Percentiles rank a stretch among this genome's conserved stretches.
Conservation (phyloP, 768 basidiomycete genomes). For the Pulveroboletus ravenelii region DNA sequence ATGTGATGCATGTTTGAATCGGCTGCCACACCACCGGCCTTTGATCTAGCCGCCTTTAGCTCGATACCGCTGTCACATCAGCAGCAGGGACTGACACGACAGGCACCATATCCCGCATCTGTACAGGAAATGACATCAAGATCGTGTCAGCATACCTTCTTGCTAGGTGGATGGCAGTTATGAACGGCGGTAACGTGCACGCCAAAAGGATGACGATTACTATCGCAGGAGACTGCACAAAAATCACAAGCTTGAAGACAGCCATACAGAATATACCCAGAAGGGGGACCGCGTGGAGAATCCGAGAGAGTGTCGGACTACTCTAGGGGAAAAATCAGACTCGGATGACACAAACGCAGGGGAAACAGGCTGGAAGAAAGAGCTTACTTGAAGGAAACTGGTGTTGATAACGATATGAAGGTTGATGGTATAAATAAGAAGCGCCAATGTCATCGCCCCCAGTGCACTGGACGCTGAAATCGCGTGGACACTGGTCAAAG, state of each 20-base stretch:
- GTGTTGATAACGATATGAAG: slow-evolving; percentile 20
- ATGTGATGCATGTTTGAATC: background rate
- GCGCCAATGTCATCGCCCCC: slow-evolving; percentile 6
- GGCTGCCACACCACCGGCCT: background rate
- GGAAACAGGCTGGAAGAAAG: background rate
- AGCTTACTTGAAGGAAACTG: slow-evolving; percentile 17
- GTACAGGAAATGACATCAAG: slow-evolving; percentile 5
- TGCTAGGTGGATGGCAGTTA: slow-evolving; percentile 5
- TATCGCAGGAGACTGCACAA: slow-evolving; percentile 20
- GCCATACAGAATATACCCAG: slow-evolving; percentile 24
- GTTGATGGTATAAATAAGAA: slow-evolving; percentile 29
- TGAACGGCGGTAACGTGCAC: slow-evolving; percentile 20
- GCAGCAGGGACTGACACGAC: background rate
- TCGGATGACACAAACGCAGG: background rate
- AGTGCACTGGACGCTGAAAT: slow-evolving; percentile 15
- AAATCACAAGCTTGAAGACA: slow-evolving; percentile 11
- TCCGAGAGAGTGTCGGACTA: slow-evolving; percentile 4
- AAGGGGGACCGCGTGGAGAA: slow-evolving; percentile 24
- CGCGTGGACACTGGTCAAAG: too few species aligned
- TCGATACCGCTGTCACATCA: background rate
- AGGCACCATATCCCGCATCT: background rate
- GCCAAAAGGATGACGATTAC: slow-evolving; percentile 16
- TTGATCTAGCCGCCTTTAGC: too few species aligned
- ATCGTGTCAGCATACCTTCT: slow-evolving; percentile 5
- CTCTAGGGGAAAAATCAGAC: slow-evolving; percentile 5